Conservation (phyloP, 2,329 filamentous ascomycete genomes). For the Talaromyces marneffei region DNA sequence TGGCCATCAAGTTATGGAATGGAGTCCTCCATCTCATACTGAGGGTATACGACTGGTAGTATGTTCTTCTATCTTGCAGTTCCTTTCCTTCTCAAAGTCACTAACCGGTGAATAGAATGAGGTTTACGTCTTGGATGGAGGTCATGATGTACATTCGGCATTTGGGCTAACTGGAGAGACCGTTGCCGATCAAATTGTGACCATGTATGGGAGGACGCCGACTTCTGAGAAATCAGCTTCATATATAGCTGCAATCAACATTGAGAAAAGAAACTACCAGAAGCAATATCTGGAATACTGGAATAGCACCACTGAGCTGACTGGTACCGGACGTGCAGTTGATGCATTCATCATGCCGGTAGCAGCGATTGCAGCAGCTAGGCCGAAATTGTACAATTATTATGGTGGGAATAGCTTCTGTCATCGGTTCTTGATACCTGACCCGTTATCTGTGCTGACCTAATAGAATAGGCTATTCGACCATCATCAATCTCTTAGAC, state of each 20-base stretch:
- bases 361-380: conserved; percentile 47
- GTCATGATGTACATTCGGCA: not conserved
- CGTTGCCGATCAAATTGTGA: not conserved
- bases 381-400: conserved; percentile 41
- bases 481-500: not conserved
- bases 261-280: not conserved
- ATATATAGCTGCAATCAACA: not conserved
- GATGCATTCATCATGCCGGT: conserved; percentile 50
- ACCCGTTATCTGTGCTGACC: not conserved
- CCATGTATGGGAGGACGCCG: not conserved
- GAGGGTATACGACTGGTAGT: conserved; percentile 27
- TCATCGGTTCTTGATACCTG: not conserved
- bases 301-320: not conserved
- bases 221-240: not conserved
- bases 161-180: not conserved
- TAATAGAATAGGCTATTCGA: not conserved
- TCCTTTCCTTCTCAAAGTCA: not conserved
- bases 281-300: not conserved
- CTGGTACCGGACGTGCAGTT: conserved; percentile 34
- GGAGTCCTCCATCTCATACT: conserved; percentile 4
- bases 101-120: not conserved
- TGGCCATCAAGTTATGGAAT: conserved; percentile 11
- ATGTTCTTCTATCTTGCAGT: not conserved
- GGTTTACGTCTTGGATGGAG: not conserved
- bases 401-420: conserved; percentile 6